These are phyloP conservation scores for Phytophthora chlamydospora DNA, from an alignment of 352 stramenopile species.

Conservation along the genomic window DNA sequence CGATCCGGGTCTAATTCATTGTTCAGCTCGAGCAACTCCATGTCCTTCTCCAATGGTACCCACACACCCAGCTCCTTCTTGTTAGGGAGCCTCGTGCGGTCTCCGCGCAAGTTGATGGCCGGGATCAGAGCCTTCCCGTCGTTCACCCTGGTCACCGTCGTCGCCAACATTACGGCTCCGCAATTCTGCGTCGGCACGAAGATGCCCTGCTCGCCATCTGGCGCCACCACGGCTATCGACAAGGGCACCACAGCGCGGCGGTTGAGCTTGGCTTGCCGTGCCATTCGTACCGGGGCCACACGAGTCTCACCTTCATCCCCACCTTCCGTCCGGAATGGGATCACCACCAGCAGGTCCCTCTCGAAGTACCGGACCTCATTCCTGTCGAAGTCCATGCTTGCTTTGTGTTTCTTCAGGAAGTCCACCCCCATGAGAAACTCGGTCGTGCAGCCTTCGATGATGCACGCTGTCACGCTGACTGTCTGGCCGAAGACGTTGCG, in stretches of 20 bases:
- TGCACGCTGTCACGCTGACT: too few species aligned
- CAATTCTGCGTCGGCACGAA: background rate
- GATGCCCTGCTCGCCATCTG: slow-evolving; percentile 6
- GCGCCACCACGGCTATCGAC: slow-evolving; percentile 1
- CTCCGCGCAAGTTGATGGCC: slow-evolving; percentile 15
- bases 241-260: background rate
- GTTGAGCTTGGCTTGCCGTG: background rate
- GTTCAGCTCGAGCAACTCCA: slow-evolving; percentile 9
- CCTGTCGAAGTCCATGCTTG: slow-evolving; percentile 1
- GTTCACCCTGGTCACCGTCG: slow-evolving; percentile 2
- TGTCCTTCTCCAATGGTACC: slow-evolving; percentile 13
- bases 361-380: slow-evolving; percentile 1
- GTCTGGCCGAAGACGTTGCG: too few species aligned
- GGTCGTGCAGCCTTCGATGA: background rate
- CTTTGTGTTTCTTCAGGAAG: background rate
- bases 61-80: slow-evolving; percentile 13
- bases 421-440: slow-evolving; percentile 6
- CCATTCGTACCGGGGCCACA: background rate
- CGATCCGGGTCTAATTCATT: background rate
- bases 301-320: background rate
- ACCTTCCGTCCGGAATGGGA: slow-evolving; percentile 1
- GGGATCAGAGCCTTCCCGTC: slow-evolving; percentile 8
- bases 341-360: background rate
- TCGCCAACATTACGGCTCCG: slow-evolving; percentile 4
- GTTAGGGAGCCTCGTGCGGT: slow-evolving; percentile 5